These are phyloP conservation scores for California macrophylla DNA, from an alignment of 441 rosid species.

Conservation along the genomic window DNA sequence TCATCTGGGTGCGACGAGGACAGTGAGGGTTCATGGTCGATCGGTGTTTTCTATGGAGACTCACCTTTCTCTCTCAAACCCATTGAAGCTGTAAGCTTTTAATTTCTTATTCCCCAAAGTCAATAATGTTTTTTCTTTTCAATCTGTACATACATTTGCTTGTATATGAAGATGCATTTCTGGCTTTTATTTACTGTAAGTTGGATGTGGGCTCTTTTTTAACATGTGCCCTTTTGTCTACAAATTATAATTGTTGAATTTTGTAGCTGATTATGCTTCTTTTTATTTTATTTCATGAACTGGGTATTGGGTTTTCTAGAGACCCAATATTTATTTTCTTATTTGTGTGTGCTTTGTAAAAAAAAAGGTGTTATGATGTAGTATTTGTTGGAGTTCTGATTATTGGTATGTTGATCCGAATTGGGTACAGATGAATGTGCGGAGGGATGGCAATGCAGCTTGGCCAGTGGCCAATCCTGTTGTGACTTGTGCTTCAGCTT, in stretches of 20 bases:
- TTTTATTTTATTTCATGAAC: too few species aligned
- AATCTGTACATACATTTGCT: too few species aligned
- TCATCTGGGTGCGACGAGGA: constrained; percentile 74
- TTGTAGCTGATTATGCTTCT: not conserved
- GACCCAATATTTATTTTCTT: not conserved
- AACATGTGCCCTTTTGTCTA: not conserved
- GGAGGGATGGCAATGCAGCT: constrained; percentile 68
- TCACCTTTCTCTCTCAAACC: constrained; percentile 85
- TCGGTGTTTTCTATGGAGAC: constrained; percentile 78
- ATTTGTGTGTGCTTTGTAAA: not conserved
- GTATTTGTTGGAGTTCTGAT: not conserved
- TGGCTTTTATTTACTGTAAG: not conserved
- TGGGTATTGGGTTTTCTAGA: not conserved
- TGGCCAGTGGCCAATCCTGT: constrained; percentile 96
- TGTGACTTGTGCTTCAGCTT: constrained; percentile 69
- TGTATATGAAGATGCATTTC: not conserved
- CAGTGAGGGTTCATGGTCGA: constrained; percentile 88
- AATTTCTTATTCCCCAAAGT: too few species aligned
- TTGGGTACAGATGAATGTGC: constrained; percentile 43
- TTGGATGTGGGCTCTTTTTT: not conserved
- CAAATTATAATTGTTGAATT: not conserved
- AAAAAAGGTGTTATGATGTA: constrained; percentile 9
- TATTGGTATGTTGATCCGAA: not conserved
- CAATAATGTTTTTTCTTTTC: not conserved
- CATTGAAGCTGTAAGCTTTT: constrained; percentile 62